Evolutionary conservation across 2,329 filamentous ascomycete genomes (phyloP).

Genomic region (Coleophoma cylindrospora): DNA sequence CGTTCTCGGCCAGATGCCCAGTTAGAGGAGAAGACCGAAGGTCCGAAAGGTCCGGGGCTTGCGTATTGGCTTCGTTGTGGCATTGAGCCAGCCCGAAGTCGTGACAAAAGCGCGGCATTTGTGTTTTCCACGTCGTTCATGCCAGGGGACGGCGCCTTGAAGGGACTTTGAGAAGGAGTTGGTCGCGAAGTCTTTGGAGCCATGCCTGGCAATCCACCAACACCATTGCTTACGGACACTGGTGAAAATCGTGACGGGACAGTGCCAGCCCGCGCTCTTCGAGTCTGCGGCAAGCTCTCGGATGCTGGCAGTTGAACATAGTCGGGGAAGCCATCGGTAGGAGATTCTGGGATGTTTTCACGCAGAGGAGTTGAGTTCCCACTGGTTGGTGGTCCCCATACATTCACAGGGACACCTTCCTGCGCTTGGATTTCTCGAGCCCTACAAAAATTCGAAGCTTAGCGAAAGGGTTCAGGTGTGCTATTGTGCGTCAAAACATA

Average conservation of each 20-base stretch:
- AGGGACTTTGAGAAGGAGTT: constrained; percentile 83
- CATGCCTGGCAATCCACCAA: constrained; percentile 41
- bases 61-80: constrained; percentile 74
- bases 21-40: constrained; percentile 80
- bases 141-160: constrained; percentile 62
- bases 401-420: constrained; percentile 73
- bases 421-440: constrained; percentile 96
- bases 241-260: constrained; percentile 93
- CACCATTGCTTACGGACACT: constrained; percentile 56
- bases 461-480: constrained; percentile 3
- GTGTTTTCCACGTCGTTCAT: constrained; percentile 42
- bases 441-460: constrained; percentile 39
- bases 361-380: constrained; percentile 93
- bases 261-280: constrained; percentile 86
- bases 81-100: constrained; percentile 89
- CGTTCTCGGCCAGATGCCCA: constrained; percentile 81
- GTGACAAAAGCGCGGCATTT: constrained; percentile 73
- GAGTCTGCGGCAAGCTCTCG: constrained; percentile 60
- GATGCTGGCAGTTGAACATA: constrained; percentile 69
- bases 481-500: constrained; percentile 39
- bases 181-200: constrained; percentile 77
- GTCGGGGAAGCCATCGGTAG: constrained; percentile 92
- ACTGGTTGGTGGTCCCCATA: constrained; percentile 94
- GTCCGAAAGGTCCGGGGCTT: constrained; percentile 69
- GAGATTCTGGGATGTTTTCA: constrained; percentile 96